Base-by-base conservation (phyloP, 306 rosid genomes). In the Medicago ruthenica region DNA sequence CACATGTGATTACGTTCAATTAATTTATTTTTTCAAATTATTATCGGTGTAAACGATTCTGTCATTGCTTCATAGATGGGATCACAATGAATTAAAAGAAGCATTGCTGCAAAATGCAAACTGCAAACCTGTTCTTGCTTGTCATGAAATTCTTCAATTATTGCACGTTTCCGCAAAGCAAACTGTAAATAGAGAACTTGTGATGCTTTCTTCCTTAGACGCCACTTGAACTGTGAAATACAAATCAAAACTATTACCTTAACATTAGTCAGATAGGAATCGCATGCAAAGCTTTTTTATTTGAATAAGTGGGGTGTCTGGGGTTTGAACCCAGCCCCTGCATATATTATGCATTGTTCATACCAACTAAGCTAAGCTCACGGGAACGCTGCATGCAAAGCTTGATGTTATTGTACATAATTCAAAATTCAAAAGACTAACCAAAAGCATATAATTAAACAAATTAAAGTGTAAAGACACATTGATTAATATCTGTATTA, bases 161-260 rank as follows among this genome's bases (percentile, higher is more conserved):
- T 18, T 48, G 88, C 91, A 31, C 97, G 97, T 75, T 89, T 94
- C 90, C 86, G 90, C 94, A 94, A 79, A 53, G 93, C 87, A 22
- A 91, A 94, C 83, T 94, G 98, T 69, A 94, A 80, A 76, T 86
- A 88, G 14, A 94, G 94, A 83, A 94, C 93, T 79, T 94, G 98
- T 7, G 98, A 90, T 27, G 98, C 98, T 84, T 86, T 94, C 94
- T 94, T 94, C 77, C 64, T 70, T 64, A 94, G 70, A 42, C 67
- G 86, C 98, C 98, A 94, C 78, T 83, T 91, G 87, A 91, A 94
- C 98, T 94, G 90, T 61, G 22, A 22, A 70, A 62, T 7, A 73
- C n/a, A 66, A 75, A 75, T 67, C 39, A 2, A 78, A 8, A n/a
- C 24, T 34, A 70, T 67, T 60, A 57, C 44, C 64, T 14, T 27